phyloP scores from a whole-genome alignment of 176 grass and related monocot species.

The Phyllostachys edulis region DNA sequence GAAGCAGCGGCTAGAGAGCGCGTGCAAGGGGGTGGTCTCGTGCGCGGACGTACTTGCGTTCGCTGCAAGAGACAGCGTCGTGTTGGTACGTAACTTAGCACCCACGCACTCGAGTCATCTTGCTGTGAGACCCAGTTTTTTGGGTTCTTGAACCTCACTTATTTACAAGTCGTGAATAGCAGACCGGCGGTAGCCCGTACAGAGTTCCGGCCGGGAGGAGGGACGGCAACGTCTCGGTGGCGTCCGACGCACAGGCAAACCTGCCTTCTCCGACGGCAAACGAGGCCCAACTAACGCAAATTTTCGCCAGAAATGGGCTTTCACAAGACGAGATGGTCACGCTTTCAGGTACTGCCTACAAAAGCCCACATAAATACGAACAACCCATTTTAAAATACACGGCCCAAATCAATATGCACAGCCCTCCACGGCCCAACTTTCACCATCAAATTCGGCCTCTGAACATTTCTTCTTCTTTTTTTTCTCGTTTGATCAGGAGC shows the following conservation, averaged over 20 bases:
- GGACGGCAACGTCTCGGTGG: constrained; percentile 51
- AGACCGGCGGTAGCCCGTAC: constrained; percentile 61
- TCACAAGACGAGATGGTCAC: constrained; percentile 67
- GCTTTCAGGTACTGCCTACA: constrained; percentile 43
- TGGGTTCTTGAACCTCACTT: background rate
- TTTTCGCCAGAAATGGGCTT: constrained; percentile 48
- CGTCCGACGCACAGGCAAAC: constrained; percentile 32
- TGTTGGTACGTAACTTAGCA: too few species aligned
- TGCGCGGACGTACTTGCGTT: constrained; percentile 76
- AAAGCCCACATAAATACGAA: background rate
- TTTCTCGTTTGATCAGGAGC: constrained; percentile 22
- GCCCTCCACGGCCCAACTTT: background rate
- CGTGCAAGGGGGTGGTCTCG: constrained; percentile 49
- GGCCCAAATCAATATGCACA: background rate
- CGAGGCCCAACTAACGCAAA: constrained; percentile 28
- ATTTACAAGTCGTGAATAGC: background rate
- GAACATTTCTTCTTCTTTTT: background rate
- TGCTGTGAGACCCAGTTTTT: background rate
- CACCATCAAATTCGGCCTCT: background rate
- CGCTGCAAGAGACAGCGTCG: constrained; percentile 8
- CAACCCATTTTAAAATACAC: background rate
- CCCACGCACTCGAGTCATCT: background rate
- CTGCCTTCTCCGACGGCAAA: constrained; percentile 39
- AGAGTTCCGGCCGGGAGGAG: constrained; percentile 62
- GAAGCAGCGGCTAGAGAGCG: constrained; percentile 49